Percentiles rank a stretch among this genome's conserved stretches.
These are phyloP conservation scores for Candida insectorum DNA, from an alignment of 805 yeast species.

Conservation along the genomic window DNA sequence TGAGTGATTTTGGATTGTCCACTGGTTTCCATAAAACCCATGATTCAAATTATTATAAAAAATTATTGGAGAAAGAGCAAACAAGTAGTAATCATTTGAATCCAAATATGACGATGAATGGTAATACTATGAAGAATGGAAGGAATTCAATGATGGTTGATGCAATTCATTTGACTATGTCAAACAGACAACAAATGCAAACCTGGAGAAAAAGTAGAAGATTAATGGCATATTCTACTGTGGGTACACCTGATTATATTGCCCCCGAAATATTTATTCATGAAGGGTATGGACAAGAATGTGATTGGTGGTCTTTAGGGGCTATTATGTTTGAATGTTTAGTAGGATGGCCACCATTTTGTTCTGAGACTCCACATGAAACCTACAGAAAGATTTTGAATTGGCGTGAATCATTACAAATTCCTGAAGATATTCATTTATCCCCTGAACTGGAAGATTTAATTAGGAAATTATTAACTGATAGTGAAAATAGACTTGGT, in stretches of 20 bases:
- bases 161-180: conserved; percentile 92
- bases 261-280: conserved; percentile 93
- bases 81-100: conserved; percentile 9
- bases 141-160: conserved; percentile 87
- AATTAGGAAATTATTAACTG: conserved; percentile 71
- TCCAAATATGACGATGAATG: conserved; percentile 1
- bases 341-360: conserved; percentile 97
- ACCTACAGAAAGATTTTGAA: conserved; percentile 87
- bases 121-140: conserved; percentile 25
- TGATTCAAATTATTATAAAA: conserved; percentile 81
- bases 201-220: conserved; percentile 93
- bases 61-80: conserved; percentile 62
- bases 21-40: conserved; percentile 94
- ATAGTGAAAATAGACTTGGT: conserved; percentile 78
- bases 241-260: conserved; percentile 94
- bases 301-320: conserved; percentile 98
- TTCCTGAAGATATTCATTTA: conserved; percentile 89
- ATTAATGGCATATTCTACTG: conserved; percentile 93
- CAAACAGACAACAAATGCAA: conserved; percentile 91
- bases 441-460: conserved; percentile 87
- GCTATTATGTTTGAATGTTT: conserved; percentile 96
- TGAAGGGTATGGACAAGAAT: conserved; percentile 94
- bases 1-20: conserved; percentile 75
- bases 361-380: conserved; percentile 92
- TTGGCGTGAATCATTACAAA: conserved; percentile 83